Conservation (phyloP, 2,329 filamentous ascomycete genomes). For the Penicillium brevicompactum region DNA sequence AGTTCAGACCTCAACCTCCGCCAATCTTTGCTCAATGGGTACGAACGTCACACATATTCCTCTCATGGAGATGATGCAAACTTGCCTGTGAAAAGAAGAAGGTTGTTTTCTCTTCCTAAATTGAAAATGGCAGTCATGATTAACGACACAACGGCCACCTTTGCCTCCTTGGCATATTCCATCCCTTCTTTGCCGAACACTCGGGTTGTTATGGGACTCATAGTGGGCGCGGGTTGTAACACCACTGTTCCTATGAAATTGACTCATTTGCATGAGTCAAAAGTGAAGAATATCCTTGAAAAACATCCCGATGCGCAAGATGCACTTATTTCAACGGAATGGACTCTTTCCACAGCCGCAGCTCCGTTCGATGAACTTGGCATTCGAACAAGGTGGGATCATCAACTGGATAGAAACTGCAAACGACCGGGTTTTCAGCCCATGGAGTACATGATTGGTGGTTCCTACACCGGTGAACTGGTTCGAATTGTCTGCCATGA, state of each 20-base stretch:
- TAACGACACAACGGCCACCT: slow-evolving; percentile 76
- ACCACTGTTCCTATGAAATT: slow-evolving; percentile 71
- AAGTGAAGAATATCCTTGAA: slow-evolving; percentile 53
- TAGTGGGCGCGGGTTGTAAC: slow-evolving; percentile 77
- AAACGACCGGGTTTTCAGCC: slow-evolving; percentile 74
- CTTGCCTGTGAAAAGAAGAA: slow-evolving; percentile 31
- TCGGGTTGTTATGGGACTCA: slow-evolving; percentile 72
- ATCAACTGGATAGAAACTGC: slow-evolving; percentile 62
- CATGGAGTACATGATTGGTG: slow-evolving; percentile 77
- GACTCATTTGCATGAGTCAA: slow-evolving; percentile 61
- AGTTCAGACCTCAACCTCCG: slow-evolving; percentile 37
- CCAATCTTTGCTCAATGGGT: slow-evolving; percentile 37
- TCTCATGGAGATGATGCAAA: slow-evolving; percentile 26
- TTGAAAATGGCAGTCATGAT: slow-evolving; percentile 72
- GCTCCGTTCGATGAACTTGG: slow-evolving; percentile 62
- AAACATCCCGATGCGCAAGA: slow-evolving; percentile 53
- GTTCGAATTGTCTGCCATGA: slow-evolving; percentile 68
- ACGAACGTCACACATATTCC: slow-evolving; percentile 45
- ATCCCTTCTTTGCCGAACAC: slow-evolving; percentile 60
- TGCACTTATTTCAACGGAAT: slow-evolving; percentile 76
- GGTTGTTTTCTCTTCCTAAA: slow-evolving; percentile 54
- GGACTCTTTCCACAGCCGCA: slow-evolving; percentile 73
- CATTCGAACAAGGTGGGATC: slow-evolving; percentile 70
- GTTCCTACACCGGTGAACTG: slow-evolving; percentile 72
- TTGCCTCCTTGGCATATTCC: slow-evolving; percentile 74